phyloP scores from a whole-genome alignment of 1,284 basidiomycete genomes.

The Fomitopsis schrenkii region DNA sequence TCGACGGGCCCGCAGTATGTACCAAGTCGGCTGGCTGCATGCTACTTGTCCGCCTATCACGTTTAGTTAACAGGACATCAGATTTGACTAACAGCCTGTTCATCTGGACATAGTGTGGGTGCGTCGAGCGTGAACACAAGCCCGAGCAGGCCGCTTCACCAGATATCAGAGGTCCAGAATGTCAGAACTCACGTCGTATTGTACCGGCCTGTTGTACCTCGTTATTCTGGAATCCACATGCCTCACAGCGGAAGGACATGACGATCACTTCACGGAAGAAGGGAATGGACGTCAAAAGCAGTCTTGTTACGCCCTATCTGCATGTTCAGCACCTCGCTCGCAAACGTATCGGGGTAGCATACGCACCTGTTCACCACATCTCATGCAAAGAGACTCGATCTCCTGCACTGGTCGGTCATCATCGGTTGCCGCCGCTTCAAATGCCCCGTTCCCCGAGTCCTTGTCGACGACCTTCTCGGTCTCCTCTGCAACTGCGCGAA shows the following conservation, averaged over 20 bases:
- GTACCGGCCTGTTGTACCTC: slow-evolving; percentile 91
- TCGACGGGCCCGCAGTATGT: no score
- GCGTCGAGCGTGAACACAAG: no score
- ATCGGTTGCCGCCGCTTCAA: slow-evolving; percentile 37
- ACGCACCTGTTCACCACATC: slow-evolving; percentile 82
- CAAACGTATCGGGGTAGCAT: slow-evolving; percentile 2
- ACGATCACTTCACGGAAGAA: slow-evolving; percentile 96
- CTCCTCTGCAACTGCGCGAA: slow-evolving; percentile 41
- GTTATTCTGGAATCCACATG: slow-evolving; percentile 90
- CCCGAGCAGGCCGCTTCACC: no score
- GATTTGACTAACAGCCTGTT: no score
- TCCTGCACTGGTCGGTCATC: slow-evolving; percentile 70
- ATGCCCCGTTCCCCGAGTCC: slow-evolving; percentile 9
- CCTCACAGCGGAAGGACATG: slow-evolving; percentile 94
- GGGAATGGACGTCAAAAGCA: slow-evolving; percentile 94
- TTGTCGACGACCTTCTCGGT: slow-evolving; percentile 29
- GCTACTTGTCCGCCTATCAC: no score
- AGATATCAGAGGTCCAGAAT: background rate
- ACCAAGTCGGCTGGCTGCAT: no score
- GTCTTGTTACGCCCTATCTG: slow-evolving; percentile 78
- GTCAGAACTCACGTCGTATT: slow-evolving; percentile 68
- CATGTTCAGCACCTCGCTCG: slow-evolving; percentile 14
- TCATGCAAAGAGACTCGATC: slow-evolving; percentile 94
- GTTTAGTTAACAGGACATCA: no score
- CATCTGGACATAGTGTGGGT: no score